A percentile compares a stretch with the other conserved stretches of the same genome.
Evolutionary conservation across 2,329 filamentous ascomycete species (phyloP).

Genomic region (Metarhizium sp.): DNA sequence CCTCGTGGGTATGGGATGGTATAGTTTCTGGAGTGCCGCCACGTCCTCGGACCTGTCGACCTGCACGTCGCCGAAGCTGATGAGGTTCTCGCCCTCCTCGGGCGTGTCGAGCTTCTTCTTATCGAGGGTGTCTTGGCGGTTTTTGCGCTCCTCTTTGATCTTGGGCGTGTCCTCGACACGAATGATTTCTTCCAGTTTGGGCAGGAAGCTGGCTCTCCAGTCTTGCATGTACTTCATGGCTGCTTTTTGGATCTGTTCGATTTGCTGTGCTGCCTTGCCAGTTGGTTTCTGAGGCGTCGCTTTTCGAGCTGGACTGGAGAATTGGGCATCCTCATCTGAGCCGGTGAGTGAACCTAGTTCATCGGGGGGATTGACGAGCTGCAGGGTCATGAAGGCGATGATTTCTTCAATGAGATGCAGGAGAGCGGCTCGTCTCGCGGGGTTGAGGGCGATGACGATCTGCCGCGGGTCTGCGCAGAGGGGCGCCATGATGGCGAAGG

Average conservation of each 20-base stretch:
- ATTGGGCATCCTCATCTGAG: conserved; percentile 7
- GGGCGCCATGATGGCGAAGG: conserved; percentile 37
- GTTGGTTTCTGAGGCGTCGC: background rate
- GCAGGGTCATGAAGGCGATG: conserved; percentile 42
- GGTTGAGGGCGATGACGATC: conserved; percentile 44
- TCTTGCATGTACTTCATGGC: conserved; percentile 62
- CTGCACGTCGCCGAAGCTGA: conserved; percentile 28
- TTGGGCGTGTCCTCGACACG: conserved; percentile 38
- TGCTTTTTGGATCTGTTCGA: conserved; percentile 32
- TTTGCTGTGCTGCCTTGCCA: conserved; percentile 15
- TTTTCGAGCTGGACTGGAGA: conserved; percentile 5
- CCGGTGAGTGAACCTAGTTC: conserved; percentile 20
- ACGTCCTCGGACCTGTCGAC: conserved; percentile 29
- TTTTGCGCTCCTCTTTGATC: conserved; percentile 36
- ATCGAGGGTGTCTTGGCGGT: conserved; percentile 33
- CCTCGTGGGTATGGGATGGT: conserved; percentile 43
- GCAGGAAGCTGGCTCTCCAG: conserved; percentile 67
- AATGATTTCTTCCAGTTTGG: conserved; percentile 59
- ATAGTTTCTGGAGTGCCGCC: conserved; percentile 38
- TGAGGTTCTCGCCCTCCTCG: conserved; percentile 27
- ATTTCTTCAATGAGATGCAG: conserved; percentile 42
- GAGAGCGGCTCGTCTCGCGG: conserved; percentile 40
- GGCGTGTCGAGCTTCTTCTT: conserved; percentile 25
- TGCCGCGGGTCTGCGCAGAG: conserved; percentile 45
- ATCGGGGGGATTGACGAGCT: conserved; percentile 32